Evolutionary conservation across 2,329 filamentous ascomycete genomes (phyloP).

Genomic region (Berkeleyomyces rouxiae): DNA sequence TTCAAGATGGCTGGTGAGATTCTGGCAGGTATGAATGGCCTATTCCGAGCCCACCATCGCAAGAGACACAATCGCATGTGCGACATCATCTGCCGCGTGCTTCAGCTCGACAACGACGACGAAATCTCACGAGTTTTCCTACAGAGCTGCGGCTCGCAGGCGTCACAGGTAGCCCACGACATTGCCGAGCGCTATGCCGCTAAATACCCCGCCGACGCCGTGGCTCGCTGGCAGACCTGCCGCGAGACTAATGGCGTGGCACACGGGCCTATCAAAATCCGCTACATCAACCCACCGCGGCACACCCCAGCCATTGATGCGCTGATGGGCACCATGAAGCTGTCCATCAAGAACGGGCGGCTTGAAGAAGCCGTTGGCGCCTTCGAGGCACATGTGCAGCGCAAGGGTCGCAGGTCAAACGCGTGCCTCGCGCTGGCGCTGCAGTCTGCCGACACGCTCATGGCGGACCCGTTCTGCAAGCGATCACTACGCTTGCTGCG

Average conservation of each 20-base stretch:
- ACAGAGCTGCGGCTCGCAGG: not conserved
- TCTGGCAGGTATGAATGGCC: not conserved
- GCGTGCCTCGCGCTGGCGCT: slow-evolving; percentile 9
- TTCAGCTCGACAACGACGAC: slow-evolving; percentile 5
- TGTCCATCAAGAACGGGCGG: not conserved
- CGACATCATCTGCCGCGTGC: slow-evolving; percentile 5
- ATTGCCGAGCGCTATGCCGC: not conserved
- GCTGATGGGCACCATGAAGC: slow-evolving; percentile 11
- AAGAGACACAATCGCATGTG: slow-evolving; percentile 8
- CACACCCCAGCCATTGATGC: slow-evolving; percentile 3
- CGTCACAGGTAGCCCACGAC: slow-evolving; percentile 1
- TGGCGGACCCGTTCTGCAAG: not conserved
- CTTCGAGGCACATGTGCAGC: slow-evolving; percentile 6
- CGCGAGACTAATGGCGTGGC: not conserved
- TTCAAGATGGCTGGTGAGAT: slow-evolving; percentile 6
- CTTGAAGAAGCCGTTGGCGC: not conserved
- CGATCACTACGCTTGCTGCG: slow-evolving; percentile 3
- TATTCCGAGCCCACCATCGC: not conserved
- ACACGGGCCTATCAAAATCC: not conserved
- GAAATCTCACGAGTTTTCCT: not conserved
- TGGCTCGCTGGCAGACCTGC: not conserved
- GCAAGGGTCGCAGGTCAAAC: slow-evolving; percentile 4
- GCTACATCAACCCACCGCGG: not conserved
- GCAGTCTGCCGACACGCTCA: slow-evolving; percentile 1
- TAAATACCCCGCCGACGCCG: not conserved